Evolutionary conservation across 2,329 filamentous ascomycete species (phyloP).

Genomic region (Verticillium alfalfae): DNA sequence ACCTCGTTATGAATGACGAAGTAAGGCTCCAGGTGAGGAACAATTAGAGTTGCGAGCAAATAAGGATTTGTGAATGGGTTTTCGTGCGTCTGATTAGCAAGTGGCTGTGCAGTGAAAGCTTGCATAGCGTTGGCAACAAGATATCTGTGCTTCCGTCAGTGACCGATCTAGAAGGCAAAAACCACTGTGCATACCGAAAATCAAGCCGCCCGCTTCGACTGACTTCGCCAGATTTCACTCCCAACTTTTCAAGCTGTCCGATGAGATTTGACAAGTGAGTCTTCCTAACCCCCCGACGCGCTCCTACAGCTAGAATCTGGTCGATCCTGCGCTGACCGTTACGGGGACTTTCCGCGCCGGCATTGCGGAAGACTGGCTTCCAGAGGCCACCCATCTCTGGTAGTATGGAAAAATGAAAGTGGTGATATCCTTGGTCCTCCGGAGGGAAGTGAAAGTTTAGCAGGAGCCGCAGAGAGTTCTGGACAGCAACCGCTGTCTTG

Average conservation of each 20-base stretch:
- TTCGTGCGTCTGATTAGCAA: constrained; percentile 42
- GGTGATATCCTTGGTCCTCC: constrained; percentile 38
- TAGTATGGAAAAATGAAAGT: constrained; percentile 40
- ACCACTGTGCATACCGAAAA: constrained; percentile 39
- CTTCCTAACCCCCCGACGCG: constrained; percentile 47
- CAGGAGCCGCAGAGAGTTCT: constrained; percentile 51
- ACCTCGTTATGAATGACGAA: constrained; percentile 46
- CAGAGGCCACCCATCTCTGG: constrained; percentile 44
- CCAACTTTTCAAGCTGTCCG: constrained; percentile 49
- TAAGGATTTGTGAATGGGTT: constrained; percentile 50
- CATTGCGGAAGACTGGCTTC: constrained; percentile 44
- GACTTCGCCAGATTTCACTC: constrained; percentile 40
- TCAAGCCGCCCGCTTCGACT: constrained; percentile 53
- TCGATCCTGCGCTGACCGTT: constrained; percentile 39
- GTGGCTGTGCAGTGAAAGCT: constrained; percentile 44
- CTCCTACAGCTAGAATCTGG: constrained; percentile 55
- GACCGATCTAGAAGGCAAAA: neutral
- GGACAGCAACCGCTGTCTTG: constrained; percentile 45
- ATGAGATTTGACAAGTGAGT: constrained; percentile 43
- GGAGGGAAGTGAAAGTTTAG: constrained; percentile 46
- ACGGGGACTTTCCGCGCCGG: constrained; percentile 19
- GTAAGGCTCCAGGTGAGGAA: constrained; percentile 57
- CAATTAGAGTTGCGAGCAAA: constrained; percentile 50
- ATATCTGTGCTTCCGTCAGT: constrained; percentile 33
- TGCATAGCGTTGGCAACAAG: constrained; percentile 58